phyloP scores from a whole-genome alignment of 2,329 filamentous ascomycete species.

The Clonostachys sp. region DNA sequence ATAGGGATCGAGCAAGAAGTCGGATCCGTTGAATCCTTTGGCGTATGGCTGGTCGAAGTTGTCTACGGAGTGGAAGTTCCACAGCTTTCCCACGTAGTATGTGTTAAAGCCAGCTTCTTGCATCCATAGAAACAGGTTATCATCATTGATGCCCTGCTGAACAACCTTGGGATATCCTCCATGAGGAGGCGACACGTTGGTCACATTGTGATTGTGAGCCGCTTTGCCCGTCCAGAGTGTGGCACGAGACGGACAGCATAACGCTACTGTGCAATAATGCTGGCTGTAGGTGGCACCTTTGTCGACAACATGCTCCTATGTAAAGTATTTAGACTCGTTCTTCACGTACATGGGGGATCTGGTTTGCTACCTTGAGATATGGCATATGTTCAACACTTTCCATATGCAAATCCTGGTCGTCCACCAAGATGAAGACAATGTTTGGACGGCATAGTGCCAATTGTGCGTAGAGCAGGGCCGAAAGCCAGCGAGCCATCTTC shows the following conservation, averaged over 20 bases:
- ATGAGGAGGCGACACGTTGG: constrained; percentile 3
- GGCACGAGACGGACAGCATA: constrained; percentile 5
- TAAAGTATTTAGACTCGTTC: constrained; percentile 7
- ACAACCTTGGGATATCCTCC: constrained; percentile 33
- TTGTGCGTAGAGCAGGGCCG: too few relatives aligned
- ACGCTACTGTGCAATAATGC: constrained; percentile 3
- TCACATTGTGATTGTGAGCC: constrained; percentile 6
- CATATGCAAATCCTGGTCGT: constrained; percentile 56
- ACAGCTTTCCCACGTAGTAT: constrained; percentile 50
- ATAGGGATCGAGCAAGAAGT: constrained; percentile 57
- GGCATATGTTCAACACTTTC: constrained; percentile 26
- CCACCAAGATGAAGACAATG: constrained; percentile 56
- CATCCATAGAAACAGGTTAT: constrained; percentile 44
- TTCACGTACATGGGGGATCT: too few relatives aligned
- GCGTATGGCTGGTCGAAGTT: constrained; percentile 47
- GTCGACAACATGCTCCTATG: constrained; percentile 17
- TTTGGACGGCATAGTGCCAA: constrained; percentile 26
- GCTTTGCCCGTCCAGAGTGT: constrained; percentile 3
- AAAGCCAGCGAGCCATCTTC: too few relatives aligned
- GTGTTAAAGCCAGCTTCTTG: constrained; percentile 45
- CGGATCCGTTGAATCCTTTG: constrained; percentile 50
- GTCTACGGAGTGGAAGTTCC: constrained; percentile 39
- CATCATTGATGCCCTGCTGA: constrained; percentile 41
- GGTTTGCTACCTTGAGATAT: background rate
- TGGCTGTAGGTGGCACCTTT: constrained; percentile 1